phyloP scores from a whole-genome alignment of 495 filamentous ascomycete species.

The Penicillium roqueforti region DNA sequence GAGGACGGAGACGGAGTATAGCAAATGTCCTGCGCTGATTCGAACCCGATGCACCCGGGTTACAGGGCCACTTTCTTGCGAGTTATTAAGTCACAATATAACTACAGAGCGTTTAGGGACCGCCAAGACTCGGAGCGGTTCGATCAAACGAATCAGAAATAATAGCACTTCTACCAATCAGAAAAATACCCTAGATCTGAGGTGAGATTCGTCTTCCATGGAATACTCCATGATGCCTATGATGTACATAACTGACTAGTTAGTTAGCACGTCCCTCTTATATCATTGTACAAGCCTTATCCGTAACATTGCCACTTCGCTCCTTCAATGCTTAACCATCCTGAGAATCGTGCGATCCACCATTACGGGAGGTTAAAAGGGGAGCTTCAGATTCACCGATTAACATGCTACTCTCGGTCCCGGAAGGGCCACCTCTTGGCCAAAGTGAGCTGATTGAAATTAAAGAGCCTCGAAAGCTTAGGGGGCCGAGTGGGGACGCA shows the following conservation, averaged over 20 bases:
- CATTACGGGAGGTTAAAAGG: background rate
- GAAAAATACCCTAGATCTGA: too few relatives aligned
- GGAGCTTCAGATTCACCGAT: background rate
- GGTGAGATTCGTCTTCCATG: background rate
- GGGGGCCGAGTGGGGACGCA: background rate
- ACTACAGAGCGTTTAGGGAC: background rate
- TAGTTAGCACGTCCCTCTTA: too few relatives aligned
- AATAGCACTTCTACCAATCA: too few relatives aligned
- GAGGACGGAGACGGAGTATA: too few relatives aligned
- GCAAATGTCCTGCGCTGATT: background rate
- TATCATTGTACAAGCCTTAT: background rate
- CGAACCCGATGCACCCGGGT: background rate
- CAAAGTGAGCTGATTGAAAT: background rate
- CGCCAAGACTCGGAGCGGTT: too few relatives aligned
- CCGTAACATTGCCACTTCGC: background rate
- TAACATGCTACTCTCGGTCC: too few relatives aligned
- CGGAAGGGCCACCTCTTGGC: background rate
- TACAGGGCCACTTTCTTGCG: background rate
- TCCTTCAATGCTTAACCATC: background rate
- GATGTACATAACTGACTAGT: too few relatives aligned
- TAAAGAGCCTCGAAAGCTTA: constrained; percentile 6
- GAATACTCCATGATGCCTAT: background rate
- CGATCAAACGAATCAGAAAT: too few relatives aligned
- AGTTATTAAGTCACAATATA: too few relatives aligned
- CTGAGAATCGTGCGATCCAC: background rate